Conservation (phyloP, 140 eudicot species). For the Flaveria floridana region DNA sequence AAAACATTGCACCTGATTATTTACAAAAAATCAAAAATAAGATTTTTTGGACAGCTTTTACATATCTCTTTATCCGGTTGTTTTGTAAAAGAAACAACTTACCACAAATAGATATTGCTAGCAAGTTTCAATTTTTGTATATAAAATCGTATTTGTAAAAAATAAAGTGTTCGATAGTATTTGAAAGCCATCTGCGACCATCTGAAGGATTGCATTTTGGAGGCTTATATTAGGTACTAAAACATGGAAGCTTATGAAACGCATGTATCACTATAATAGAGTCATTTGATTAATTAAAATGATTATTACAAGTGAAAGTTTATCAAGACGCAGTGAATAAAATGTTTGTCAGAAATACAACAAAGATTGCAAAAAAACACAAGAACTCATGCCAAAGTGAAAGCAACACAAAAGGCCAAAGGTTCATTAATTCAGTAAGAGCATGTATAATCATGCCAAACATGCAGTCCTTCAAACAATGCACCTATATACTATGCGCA, state of each 20-base stretch:
- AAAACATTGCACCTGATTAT: neutral
- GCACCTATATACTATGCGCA: neutral
- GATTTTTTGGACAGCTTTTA: neutral
- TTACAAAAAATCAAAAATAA: neutral
- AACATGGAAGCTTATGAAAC: neutral
- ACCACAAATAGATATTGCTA: neutral
- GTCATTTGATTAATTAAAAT: neutral
- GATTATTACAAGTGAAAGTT: neutral
- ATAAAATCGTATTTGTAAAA: neutral
- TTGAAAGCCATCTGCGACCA: conserved; percentile 2
- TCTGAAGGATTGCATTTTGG: neutral
- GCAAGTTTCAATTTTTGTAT: neutral
- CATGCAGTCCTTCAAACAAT: neutral
- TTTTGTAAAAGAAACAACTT: neutral
- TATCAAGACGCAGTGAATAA: neutral
- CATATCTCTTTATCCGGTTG: neutral
- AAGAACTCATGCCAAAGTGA: neutral
- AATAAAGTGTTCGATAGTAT: neutral
- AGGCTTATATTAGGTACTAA: neutral
- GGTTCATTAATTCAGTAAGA: conserved; percentile 1
- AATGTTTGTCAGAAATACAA: neutral
- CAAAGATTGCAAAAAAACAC: neutral
- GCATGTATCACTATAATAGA: neutral
- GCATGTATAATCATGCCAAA: conserved; percentile 1
- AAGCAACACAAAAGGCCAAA: neutral